Evolutionary conservation across 352 stramenopile species (phyloP).

Genomic region (Thraustochytrium sp.): DNA sequence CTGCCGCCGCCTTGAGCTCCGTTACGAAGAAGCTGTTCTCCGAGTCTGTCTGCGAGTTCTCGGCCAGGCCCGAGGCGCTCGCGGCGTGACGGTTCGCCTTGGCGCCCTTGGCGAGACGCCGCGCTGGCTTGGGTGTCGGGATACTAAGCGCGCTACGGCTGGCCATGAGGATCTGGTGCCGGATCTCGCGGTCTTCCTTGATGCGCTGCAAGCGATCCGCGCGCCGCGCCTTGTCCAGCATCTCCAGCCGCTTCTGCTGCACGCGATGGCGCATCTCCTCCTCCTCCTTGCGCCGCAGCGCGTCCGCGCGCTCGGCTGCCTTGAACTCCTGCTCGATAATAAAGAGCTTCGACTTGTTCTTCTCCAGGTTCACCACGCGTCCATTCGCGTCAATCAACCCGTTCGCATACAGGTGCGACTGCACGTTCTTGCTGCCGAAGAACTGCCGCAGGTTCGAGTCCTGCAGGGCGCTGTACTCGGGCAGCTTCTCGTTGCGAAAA

Average conservation of each 20-base stretch:
- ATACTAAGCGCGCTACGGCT: background rate
- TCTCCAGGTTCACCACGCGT: constrained; percentile 76
- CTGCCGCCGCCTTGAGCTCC: background rate
- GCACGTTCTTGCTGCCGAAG: constrained; percentile 69
- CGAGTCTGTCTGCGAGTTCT: constrained; percentile 1
- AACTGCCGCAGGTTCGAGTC: constrained; percentile 79
- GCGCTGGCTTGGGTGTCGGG: background rate
- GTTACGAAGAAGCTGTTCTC: constrained; percentile 41
- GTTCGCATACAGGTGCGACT: constrained; percentile 68
- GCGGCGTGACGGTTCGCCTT: background rate
- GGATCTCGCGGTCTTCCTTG: constrained; percentile 77
- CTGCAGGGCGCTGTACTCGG: constrained; percentile 74
- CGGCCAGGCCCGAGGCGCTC: background rate
- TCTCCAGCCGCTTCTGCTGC: constrained; percentile 74
- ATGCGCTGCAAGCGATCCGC: constrained; percentile 72
- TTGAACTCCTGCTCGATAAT: constrained; percentile 87
- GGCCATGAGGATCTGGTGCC: constrained; percentile 64
- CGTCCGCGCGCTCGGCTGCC: constrained; percentile 68
- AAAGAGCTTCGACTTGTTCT: constrained; percentile 75
- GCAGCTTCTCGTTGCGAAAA: constrained; percentile 34
- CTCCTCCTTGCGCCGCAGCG: constrained; percentile 67
- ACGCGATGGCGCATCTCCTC: constrained; percentile 69
- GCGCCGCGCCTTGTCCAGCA: constrained; percentile 67
- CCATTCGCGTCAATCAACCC: constrained; percentile 75
- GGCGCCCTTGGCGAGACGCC: background rate